These are phyloP conservation scores for Epithele typhae DNA, from an alignment of 768 basidiomycete species.

Conservation along the genomic window DNA sequence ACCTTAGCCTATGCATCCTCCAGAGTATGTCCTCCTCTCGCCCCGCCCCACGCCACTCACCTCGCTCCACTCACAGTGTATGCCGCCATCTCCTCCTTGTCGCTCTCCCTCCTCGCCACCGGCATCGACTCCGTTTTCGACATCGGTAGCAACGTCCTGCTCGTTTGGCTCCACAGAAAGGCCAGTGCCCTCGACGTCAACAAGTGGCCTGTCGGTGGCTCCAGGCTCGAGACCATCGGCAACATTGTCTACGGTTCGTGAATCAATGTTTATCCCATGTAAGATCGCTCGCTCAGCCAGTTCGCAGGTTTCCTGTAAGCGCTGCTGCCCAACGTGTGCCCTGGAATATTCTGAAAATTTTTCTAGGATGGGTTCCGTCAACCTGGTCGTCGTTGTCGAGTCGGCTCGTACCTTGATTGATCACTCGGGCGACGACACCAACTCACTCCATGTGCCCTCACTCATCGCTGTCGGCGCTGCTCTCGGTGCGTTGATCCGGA, in stretches of 20 bases:
- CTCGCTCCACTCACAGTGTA: constrained; percentile 54
- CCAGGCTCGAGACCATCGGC: constrained; percentile 86
- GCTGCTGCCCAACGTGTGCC: too few species aligned
- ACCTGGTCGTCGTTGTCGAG: constrained; percentile 87
- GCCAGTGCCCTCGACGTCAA: constrained; percentile 67
- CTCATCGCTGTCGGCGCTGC: constrained; percentile 82
- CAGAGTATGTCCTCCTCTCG: constrained; percentile 47
- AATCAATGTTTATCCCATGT: neutral
- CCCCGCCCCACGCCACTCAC: constrained; percentile 4
- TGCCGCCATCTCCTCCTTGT: constrained; percentile 80
- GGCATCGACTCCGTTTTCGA: constrained; percentile 87
- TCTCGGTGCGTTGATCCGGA: constrained; percentile 49
- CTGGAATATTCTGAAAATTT: too few species aligned
- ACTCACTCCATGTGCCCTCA: constrained; percentile 73
- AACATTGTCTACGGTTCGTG: constrained; percentile 77
- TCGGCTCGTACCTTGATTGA: constrained; percentile 69
- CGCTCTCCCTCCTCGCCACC: constrained; percentile 85
- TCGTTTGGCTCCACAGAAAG: constrained; percentile 76
- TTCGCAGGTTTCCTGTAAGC: constrained; percentile 44
- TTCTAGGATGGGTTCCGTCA: constrained; percentile 83
- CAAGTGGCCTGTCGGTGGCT: constrained; percentile 91
- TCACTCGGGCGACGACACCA: constrained; percentile 46
- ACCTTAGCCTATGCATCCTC: constrained; percentile 65
- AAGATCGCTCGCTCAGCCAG: neutral
- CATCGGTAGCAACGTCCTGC: constrained; percentile 76